Evolutionary conservation across 1,284 basidiomycete genomes (phyloP).

Genomic region (Erythrobasidium hasegawianum): DNA sequence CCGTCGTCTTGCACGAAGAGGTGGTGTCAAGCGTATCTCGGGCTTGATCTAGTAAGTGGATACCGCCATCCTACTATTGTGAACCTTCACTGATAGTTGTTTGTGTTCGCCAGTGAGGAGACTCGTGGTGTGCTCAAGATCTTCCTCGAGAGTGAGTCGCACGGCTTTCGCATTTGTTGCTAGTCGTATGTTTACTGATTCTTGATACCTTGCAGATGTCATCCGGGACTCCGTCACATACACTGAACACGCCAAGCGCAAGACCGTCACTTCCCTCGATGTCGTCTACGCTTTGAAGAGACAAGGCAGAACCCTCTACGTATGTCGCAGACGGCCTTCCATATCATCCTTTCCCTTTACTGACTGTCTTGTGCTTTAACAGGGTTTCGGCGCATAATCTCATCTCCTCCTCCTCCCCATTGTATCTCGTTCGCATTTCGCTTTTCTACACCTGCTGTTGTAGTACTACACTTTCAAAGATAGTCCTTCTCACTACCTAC

Average conservation of each 20-base stretch:
- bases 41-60: constrained; percentile 70
- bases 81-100: too few species aligned
- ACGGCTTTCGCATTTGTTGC: not conserved
- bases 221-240: constrained; percentile 70
- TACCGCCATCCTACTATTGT: too few species aligned
- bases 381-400: constrained; percentile 33
- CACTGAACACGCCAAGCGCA: constrained; percentile 90
- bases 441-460: not conserved
- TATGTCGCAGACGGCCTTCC: constrained; percentile 48
- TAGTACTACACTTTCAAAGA: not conserved
- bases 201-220: constrained; percentile 42
- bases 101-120: constrained; percentile 61
- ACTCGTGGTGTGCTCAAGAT: constrained; percentile 79
- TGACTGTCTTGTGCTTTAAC: not conserved
- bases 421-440: not conserved
- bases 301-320: constrained; percentile 81
- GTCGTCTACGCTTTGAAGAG: constrained; percentile 75
- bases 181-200: constrained; percentile 3
- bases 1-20: constrained; percentile 88
- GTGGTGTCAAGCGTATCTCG: constrained; percentile 92
- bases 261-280: constrained; percentile 82
- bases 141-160: constrained; percentile 58
- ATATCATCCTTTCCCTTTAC: not conserved
- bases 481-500: not conserved
- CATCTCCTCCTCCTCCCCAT: not conserved